phyloP scores from a whole-genome alignment of 805 yeast species.

The Kodamaea sagamina region DNA sequence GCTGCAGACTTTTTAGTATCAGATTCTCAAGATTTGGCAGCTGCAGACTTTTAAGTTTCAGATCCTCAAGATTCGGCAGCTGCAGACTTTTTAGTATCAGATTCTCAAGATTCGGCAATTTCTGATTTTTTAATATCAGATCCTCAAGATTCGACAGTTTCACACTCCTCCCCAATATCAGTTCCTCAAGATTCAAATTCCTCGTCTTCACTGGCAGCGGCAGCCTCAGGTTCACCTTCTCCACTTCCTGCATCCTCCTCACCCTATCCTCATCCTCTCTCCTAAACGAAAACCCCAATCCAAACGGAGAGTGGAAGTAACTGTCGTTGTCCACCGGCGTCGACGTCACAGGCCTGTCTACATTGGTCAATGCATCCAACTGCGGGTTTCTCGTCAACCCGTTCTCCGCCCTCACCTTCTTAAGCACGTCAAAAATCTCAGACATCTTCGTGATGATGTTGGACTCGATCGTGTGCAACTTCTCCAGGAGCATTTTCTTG shows the following conservation, averaged over 20 bases:
- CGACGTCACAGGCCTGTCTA: conserved; percentile 20
- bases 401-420: conserved; percentile 42
- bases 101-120: no score
- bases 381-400: conserved; percentile 30
- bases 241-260: neutral
- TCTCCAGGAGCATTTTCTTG: conserved; percentile 36
- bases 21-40: no score
- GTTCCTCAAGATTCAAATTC: neutral
- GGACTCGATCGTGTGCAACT: conserved; percentile 41
- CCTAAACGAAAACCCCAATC: conserved; percentile 2
- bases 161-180: neutral
- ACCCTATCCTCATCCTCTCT: neutral
- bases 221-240: conserved; percentile 1
- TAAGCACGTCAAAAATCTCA: conserved; percentile 47
- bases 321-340: conserved; percentile 19
- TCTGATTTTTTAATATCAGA: no score
- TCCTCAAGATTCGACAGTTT: no score
- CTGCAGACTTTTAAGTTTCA: no score
- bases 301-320: neutral
- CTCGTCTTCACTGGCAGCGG: neutral
- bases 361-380: conserved; percentile 16
- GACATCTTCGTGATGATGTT: conserved; percentile 44
- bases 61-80: no score
- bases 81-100: no score
- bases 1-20: no score